A percentile compares a stretch with the other conserved stretches of the same genome.
Conservation (phyloP, 2,329 filamentous ascomycete genomes). For the Teratosphaeriaceae sp. region DNA sequence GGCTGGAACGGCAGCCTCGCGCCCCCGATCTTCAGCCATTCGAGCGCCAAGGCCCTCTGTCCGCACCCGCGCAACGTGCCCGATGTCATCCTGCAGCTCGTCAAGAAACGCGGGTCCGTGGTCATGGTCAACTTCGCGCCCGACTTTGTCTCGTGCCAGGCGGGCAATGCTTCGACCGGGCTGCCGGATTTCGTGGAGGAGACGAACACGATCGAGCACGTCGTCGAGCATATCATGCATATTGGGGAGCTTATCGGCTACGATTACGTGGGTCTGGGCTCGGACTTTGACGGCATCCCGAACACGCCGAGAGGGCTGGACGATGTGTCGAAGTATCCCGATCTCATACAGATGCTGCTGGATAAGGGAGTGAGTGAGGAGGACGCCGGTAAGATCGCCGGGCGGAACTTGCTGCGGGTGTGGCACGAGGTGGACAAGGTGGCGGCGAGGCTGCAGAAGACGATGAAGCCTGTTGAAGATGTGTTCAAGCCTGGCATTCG, state of each 20-base stretch:
- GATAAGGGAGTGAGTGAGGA: slow-evolving; percentile 64
- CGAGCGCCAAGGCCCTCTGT: slow-evolving; percentile 71
- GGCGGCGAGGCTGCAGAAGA: slow-evolving; percentile 56
- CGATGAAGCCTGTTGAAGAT: slow-evolving; percentile 39
- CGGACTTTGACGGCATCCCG: slow-evolving; percentile 78
- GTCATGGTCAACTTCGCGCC: slow-evolving; percentile 91
- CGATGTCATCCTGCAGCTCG: slow-evolving; percentile 70
- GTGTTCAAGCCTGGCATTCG: not conserved
- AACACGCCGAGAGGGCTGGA: slow-evolving; percentile 66
- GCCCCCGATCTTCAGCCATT: slow-evolving; percentile 85
- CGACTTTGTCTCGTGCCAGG: slow-evolving; percentile 70
- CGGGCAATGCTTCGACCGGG: slow-evolving; percentile 48
- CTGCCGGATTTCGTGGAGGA: slow-evolving; percentile 61
- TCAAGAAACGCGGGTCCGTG: slow-evolving; percentile 65
- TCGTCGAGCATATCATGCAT: slow-evolving; percentile 73
- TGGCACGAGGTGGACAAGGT: slow-evolving; percentile 74
- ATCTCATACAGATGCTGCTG: slow-evolving; percentile 68
- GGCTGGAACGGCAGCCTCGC: slow-evolving; percentile 67
- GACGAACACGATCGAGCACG: slow-evolving; percentile 68
- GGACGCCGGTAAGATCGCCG: slow-evolving; percentile 68
- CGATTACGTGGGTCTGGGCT: slow-evolving; percentile 80
- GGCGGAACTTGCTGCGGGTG: slow-evolving; percentile 75
- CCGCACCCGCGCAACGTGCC: slow-evolving; percentile 88
- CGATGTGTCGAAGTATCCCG: slow-evolving; percentile 78
- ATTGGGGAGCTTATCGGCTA: slow-evolving; percentile 80